Base-by-base conservation (phyloP, 495 filamentous ascomycete species). In the Daldinia childiae region DNA sequence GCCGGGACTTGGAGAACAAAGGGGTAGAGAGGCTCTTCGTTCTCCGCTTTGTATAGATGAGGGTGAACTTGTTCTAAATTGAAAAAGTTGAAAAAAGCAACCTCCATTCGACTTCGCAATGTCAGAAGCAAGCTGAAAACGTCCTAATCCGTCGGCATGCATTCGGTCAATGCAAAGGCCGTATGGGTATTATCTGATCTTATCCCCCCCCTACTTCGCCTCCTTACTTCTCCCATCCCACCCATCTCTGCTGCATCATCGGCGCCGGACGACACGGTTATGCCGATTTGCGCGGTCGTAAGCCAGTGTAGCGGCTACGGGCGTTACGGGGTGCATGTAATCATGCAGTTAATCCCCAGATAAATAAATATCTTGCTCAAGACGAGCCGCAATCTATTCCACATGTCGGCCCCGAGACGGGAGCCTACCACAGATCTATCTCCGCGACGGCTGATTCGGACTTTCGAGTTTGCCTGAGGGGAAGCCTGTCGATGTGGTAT, bases 401-500 rank as follows among this genome's bases (percentile, higher is more conserved):
- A 63, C 66, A 73, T 66, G 66, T 29, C 26, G 41, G 34, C 43
- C 58, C 58, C 65, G 66, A 64, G 41, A 59, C 21, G 39, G 29
- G 32, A 66, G 43, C 62, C 58, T 62, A 54, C 50, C 57, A 52
- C 58, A 66, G 29, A 30, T 29, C 50, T 59, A 27, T 56, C 62
- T 55, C 61, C 71, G 64, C 65, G 54, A 56, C 66, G 62, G 66
- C 43, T 66, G 58, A 63, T 73, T 73, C 66, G 58, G 66, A 55
- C 60, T 57, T 54, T 51, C 43, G 50, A 19, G 54, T 9, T 21
- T 63, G n/a, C 52, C 66, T 69, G 71, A 73, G 66, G 71, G 71
- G 66, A 69, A 69, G 71, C 66, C 71, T 73, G 71, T 69, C 66
- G 71, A 73, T 24, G 71, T 73, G 57, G 71, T 73, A 73, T 69